phyloP scores from a whole-genome alignment of 1,139 yeast genomes.

The Candida sojae region DNA sequence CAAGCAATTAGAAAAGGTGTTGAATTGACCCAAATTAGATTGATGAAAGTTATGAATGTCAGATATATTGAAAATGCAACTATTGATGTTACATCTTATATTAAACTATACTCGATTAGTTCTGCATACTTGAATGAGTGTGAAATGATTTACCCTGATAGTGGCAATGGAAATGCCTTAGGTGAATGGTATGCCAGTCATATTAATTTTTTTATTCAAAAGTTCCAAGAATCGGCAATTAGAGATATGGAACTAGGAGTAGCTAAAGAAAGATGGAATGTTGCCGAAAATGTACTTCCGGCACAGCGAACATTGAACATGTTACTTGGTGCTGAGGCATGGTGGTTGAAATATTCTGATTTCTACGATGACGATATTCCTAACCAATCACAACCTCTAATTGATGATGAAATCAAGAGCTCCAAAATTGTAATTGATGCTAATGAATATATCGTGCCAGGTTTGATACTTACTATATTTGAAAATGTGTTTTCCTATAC shows the following conservation, averaged over 20 bases:
- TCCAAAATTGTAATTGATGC: constrained; percentile 39
- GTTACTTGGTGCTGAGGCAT: constrained; percentile 45
- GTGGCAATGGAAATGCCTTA: constrained; percentile 50
- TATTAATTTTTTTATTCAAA: constrained; percentile 57
- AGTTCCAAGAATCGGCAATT: constrained; percentile 56
- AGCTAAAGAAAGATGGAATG: constrained; percentile 81
- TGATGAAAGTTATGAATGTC: constrained; percentile 77
- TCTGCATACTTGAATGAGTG: constrained; percentile 78
- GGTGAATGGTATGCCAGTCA: constrained; percentile 72
- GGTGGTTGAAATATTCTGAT: constrained; percentile 50
- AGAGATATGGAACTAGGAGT: constrained; percentile 47
- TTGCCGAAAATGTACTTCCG: constrained; percentile 37
- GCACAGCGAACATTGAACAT: constrained; percentile 58
- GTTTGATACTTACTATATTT: constrained; percentile 36
- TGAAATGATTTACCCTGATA: constrained; percentile 79
- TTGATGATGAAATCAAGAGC: constrained; percentile 1
- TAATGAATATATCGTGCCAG: constrained; percentile 46
- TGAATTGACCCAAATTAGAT: constrained; percentile 70
- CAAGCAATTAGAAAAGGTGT: constrained; percentile 64
- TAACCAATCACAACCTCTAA: constrained; percentile 5
- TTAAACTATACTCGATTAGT: constrained; percentile 66
- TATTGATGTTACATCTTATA: constrained; percentile 54
- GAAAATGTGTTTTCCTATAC: constrained; percentile 48
- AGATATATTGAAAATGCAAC: constrained; percentile 72
- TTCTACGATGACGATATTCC: constrained; percentile 19